Base-by-base conservation (phyloP, 1,139 yeast species). In the Kodamaea suecica region DNA sequence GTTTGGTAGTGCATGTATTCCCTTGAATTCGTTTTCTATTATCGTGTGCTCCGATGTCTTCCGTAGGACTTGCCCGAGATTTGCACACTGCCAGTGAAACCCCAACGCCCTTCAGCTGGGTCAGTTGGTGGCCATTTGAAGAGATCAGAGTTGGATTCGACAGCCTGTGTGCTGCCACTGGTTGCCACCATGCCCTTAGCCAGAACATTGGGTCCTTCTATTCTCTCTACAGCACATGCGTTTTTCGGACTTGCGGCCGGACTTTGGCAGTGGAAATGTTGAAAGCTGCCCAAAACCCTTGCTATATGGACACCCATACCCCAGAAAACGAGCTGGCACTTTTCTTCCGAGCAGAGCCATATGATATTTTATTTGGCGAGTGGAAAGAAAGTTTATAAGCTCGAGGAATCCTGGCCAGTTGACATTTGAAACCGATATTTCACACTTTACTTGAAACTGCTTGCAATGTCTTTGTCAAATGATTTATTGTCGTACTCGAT, bases 401-500 rank as follows among this genome's bases (percentile, higher is more conserved):
- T 25, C 28, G 28, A 25, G 28, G 17, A 13, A 12, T 25, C 14
- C 17, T 23, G 6, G 7, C 12, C n/a, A n/a, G 26, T 8, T 10
- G 23, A 10, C 11, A 25, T 12, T 25, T 25, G n/a, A n/a, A 23
- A 23, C 26, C 13, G n/a, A 23, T 20, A 20, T 7, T 7, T 8
- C 23, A 20, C 10, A 20, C 10, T 8, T 20, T 20, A 20, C 23
- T 8, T 10, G 23, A 20, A 20, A 7, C 23, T 8, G 23, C 23
- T 20, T 20, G 23, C 13, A 29, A 43, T 39, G 44, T 55, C 55
- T 53, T 44, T 55, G 29, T 54, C 62, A 14, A 57, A 57, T 48
- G 63, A 57, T 40, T 54, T 63, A 43, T 51, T 62, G 45, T 46
- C 59, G 36, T 63, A 63, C 39, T 62, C 68, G 15, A 62, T 63